These are phyloP conservation scores for Yarrowia galli DNA, from an alignment of 1,139 yeast genomes.

Conservation along the genomic window DNA sequence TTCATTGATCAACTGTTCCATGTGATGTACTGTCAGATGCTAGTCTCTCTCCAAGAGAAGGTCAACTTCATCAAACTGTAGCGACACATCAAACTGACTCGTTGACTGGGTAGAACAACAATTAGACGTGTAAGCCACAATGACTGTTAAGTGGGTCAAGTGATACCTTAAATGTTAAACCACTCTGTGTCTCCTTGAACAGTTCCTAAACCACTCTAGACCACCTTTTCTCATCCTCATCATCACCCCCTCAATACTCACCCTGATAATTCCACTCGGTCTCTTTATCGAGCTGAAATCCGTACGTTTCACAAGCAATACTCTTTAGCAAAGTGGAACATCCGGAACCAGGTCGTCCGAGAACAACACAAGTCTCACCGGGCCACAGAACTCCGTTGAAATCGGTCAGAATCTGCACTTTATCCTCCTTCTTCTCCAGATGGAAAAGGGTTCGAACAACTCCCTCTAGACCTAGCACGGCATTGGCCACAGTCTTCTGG, in stretches of 20 bases:
- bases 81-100: no score
- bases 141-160: no score
- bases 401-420: slow-evolving; percentile 66
- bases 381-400: slow-evolving; percentile 74
- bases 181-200: no score
- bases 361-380: slow-evolving; percentile 76
- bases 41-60: no score
- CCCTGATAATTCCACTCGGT: slow-evolving; percentile 52
- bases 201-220: no score
- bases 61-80: no score
- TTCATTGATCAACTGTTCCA: no score
- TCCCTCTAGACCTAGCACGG: slow-evolving; percentile 46
- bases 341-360: slow-evolving; percentile 88
- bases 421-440: slow-evolving; percentile 45
- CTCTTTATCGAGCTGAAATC: slow-evolving; percentile 65
- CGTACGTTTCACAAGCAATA: slow-evolving; percentile 73
- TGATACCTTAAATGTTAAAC: no score
- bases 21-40: no score
- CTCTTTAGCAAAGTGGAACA: slow-evolving; percentile 80
- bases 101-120: no score
- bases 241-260: slow-evolving; percentile 11
- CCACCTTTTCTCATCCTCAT: no score
- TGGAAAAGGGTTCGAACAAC: slow-evolving; percentile 23
- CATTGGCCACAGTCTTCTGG: slow-evolving; percentile 73
- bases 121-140: no score